These are phyloP conservation scores for Ramaria sp. DNA, from an alignment of 768 basidiomycete genomes.

Conservation along the genomic window DNA sequence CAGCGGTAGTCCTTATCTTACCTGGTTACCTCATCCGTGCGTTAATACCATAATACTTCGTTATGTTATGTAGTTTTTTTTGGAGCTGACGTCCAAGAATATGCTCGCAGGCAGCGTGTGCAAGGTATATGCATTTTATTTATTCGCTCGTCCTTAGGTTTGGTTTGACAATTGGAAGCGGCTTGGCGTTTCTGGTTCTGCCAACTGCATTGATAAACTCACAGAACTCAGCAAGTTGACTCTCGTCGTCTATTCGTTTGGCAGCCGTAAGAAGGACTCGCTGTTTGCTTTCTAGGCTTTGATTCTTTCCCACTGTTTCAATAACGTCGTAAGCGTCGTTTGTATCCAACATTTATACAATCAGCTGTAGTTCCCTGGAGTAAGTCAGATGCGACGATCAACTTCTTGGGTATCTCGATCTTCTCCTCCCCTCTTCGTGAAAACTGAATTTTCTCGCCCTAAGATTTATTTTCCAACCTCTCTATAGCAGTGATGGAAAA, in stretches of 20 bases:
- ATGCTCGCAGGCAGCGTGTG: constrained; percentile 77
- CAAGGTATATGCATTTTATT: constrained; percentile 82
- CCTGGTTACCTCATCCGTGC: constrained; percentile 79
- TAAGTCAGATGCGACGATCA: constrained; percentile 75
- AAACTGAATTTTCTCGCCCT: no score
- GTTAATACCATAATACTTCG: constrained; percentile 16
- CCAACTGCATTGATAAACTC: constrained; percentile 60
- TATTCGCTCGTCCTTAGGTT: constrained; percentile 81
- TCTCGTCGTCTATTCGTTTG: constrained; percentile 74
- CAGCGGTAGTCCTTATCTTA: constrained; percentile 78
- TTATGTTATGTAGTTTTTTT: constrained; percentile 53
- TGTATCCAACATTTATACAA: constrained; percentile 40
- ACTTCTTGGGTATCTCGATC: no score
- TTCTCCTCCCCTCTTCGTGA: no score
- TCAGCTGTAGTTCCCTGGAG: constrained; percentile 84
- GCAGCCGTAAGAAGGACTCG: constrained; percentile 71
- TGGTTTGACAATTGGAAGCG: constrained; percentile 75
- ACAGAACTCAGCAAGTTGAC: constrained; percentile 37
- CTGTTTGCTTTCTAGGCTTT: constrained; percentile 46
- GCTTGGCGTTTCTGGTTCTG: constrained; percentile 34
- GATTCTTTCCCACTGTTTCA: not conserved
- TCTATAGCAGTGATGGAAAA: no score
- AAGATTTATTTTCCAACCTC: no score
- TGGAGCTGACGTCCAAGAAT: constrained; percentile 79
- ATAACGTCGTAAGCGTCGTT: not conserved